Conservation (phyloP, 495 filamentous ascomycete species). For the Bombardia bombarda region DNA sequence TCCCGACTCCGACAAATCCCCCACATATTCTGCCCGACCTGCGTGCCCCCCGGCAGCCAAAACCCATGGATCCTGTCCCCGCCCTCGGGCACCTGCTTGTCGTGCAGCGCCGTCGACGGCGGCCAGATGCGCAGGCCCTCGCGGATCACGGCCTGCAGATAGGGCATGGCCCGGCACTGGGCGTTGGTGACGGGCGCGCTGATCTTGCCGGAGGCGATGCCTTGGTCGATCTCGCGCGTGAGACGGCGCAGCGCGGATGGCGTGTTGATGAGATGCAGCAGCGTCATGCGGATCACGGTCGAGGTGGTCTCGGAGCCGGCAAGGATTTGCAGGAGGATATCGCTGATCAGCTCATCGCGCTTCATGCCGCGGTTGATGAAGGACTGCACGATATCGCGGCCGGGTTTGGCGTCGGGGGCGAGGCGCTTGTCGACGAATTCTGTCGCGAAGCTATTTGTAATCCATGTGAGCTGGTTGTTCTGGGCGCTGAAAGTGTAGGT, state of each 20-base stretch:
- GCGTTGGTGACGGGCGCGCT: slow-evolving; percentile 24
- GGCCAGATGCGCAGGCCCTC: slow-evolving; percentile 64
- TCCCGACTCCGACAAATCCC: too few relatives aligned
- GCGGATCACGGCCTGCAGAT: slow-evolving; percentile 69
- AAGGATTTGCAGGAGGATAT: slow-evolving; percentile 31
- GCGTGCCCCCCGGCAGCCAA: too few relatives aligned
- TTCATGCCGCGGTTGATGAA: not conserved
- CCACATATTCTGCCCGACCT: too few relatives aligned
- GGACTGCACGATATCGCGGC: slow-evolving; percentile 3
- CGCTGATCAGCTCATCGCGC: not conserved
- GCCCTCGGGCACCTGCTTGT: slow-evolving; percentile 25
- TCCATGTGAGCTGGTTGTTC: not conserved
- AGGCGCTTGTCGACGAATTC: slow-evolving; percentile 1
- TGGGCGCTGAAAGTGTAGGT: not conserved
- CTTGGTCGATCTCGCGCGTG: slow-evolving; percentile 59
- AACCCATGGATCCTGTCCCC: slow-evolving; percentile 40
- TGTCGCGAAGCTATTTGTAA: not conserved
- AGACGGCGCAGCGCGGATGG: slow-evolving; percentile 61
- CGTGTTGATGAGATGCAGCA: slow-evolving; percentile 61
- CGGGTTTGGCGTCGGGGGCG: not conserved
- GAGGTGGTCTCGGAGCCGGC: slow-evolving; percentile 80
- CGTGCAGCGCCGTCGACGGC: slow-evolving; percentile 31
- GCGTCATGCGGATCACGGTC: slow-evolving; percentile 72
- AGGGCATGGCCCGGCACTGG: slow-evolving; percentile 46
- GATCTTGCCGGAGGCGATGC: slow-evolving; percentile 53